Evolutionary conservation across 768 basidiomycete species (phyloP), one percentile per base, ranked within the genome.

Genomic region (Amanita rimosa): DNA sequence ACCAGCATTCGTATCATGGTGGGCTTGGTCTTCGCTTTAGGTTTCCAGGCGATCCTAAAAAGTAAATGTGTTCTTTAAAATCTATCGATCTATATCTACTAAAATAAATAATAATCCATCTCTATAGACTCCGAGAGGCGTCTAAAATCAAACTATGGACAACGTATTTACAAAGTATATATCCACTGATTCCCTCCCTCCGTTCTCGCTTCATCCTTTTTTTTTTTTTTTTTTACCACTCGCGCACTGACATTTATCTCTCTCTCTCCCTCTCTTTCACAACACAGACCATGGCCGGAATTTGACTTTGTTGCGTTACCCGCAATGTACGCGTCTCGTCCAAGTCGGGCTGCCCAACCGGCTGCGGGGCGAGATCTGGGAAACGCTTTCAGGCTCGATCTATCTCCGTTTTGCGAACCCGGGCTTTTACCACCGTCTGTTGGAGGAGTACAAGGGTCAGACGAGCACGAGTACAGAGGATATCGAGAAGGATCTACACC

Each of bases 61-160:
- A 93, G 88, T 91, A 58, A 52, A 78, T 39, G 6, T 37, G 3
- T 27, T 9, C 1, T 6, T 1, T 9, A 19, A 10, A 29, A 27
- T 26, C 35, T 39, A 11, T 29, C 29, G 2, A 29, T 29, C 29
- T 29, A 45, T 39, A 42, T 53, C 50, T 46, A 53, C 52, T 37
- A 41, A n/a, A n/a, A n/a, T n/a, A 24, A 24, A 24, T 24, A 26
- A 26, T 40, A 16, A 40, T 21, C 48, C 2, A 24, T 1, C 7
- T 5, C 22, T 3, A 24, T 24, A 91, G 90, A 66, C 69, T 95
- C 43, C 77, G 89, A 16, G 91, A 95, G 67, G 85, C 85, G 27
- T 91, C 86, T 9, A 99, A 99, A 66, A 83, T 95, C 55, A 96
- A 96, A 65, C 74, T 98, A 13, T 99, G 95, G 95, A 83, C 83